Evolutionary conservation across 2,329 filamentous ascomycete species (phyloP).

Genomic region (Neodidymelliopsis sp.): DNA sequence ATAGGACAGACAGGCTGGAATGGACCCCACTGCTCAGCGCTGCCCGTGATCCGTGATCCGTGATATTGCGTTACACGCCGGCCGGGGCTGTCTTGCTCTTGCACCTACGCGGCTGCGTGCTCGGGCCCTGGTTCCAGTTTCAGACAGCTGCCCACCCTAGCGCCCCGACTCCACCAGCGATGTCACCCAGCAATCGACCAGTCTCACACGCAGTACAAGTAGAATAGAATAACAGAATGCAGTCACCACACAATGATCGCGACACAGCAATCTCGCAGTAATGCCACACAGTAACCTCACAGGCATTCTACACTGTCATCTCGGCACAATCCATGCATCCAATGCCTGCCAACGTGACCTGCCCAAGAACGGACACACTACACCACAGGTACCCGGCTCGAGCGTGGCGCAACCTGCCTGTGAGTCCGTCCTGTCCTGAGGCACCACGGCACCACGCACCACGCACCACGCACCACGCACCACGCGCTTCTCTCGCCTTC

Average conservation of each 20-base stretch:
- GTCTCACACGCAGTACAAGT: neutral
- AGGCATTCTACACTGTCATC: no score
- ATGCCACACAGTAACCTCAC: no score
- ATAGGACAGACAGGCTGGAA: slow-evolving; percentile 39
- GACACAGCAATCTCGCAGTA: no score
- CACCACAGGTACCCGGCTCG: slow-evolving; percentile 26
- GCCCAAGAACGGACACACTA: slow-evolving; percentile 13
- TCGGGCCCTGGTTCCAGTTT: slow-evolving; percentile 9
- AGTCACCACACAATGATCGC: no score
- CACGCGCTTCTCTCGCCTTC: slow-evolving; percentile 21
- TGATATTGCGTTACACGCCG: slow-evolving; percentile 17
- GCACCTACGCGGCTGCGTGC: slow-evolving; percentile 2
- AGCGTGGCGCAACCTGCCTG: slow-evolving; percentile 27
- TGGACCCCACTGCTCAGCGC: slow-evolving; percentile 35
- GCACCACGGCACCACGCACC: no score
- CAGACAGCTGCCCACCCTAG: no score
- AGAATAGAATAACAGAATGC: neutral
- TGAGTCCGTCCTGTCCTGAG: slow-evolving; percentile 18
- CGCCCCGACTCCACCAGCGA: slow-evolving; percentile 12
- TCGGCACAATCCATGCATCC: no score
- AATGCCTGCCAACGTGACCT: slow-evolving; percentile 34
- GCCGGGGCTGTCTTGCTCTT: slow-evolving; percentile 31
- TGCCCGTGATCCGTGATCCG: no score
- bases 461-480: no score
- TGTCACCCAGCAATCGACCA: slow-evolving; percentile 11